A percentile compares a stretch with the other conserved stretches of the same genome.
Conservation (phyloP, 345 rosid genomes). For the Rhodamnia rubescens region DNA sequence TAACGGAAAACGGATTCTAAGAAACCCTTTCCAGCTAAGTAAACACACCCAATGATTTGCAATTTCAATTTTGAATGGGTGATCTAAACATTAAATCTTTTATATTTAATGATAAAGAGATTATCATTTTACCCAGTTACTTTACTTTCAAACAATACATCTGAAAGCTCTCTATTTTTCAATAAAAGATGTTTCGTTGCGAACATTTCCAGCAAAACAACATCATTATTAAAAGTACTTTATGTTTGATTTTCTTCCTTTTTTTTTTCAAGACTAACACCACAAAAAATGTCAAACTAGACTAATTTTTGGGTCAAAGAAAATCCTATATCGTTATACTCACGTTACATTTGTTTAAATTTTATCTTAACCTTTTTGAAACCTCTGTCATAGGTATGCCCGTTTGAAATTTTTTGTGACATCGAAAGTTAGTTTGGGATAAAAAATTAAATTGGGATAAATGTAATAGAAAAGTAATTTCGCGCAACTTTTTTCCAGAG, state of each 20-base stretch:
- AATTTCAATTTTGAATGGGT: neutral
- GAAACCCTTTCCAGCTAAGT: neutral
- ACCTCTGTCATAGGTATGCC: no score
- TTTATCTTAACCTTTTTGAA: neutral
- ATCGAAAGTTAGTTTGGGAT: neutral
- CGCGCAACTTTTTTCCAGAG: neutral
- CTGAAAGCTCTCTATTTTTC: no score
- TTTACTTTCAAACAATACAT: no score
- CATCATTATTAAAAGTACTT: neutral
- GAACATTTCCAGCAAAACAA: neutral
- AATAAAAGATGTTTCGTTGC: no score
- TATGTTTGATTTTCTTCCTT: neutral
- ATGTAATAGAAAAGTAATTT: neutral
- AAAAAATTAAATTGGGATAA: neutral
- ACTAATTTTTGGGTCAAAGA: neutral
- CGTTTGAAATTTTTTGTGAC: neutral
- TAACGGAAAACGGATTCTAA: neutral
- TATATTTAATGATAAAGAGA: neutral
- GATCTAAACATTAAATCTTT: neutral
- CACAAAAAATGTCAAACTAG: neutral
- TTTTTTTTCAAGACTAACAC: neutral
- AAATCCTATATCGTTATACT: neutral
- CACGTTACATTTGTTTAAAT: neutral
- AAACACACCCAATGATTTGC: neutral
- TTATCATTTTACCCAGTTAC: neutral